phyloP scores from a whole-genome alignment of 208 protist species.

The Histomonas meleagridis region DNA sequence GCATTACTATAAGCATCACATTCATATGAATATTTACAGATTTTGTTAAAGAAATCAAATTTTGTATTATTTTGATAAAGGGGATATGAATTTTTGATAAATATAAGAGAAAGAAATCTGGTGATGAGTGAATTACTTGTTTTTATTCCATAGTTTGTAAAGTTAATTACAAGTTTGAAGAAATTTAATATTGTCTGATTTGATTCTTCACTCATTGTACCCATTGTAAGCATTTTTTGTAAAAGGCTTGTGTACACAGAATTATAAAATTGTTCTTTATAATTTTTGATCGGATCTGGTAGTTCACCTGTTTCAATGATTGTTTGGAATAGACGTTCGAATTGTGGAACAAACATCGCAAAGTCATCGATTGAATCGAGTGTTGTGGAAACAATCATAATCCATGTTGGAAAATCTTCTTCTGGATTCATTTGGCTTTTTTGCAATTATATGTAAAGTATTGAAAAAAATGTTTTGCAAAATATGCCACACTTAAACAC shows the following conservation, averaged over 20 bases:
- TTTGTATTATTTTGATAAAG: not conserved
- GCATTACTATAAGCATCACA: not conserved
- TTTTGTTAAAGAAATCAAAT: not conserved
- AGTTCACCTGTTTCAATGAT: not conserved
- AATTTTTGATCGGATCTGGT: not conserved
- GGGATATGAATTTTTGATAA: not conserved
- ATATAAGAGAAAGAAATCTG: not conserved
- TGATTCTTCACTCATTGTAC: not conserved
- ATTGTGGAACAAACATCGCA: not conserved
- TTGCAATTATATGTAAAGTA: not conserved
- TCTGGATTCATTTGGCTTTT: not conserved
- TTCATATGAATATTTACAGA: not conserved
- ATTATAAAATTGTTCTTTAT: not conserved
- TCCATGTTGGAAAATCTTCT: conserved; percentile 26
- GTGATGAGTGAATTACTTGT: not conserved
- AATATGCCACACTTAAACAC: too few species aligned
- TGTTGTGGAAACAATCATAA: not conserved
- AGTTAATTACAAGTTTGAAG: not conserved
- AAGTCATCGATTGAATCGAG: not conserved
- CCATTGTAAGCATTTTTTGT: not conserved
- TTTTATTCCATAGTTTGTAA: not conserved
- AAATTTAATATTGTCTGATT: not conserved
- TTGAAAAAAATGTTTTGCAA: too few species aligned
- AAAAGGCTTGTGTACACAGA: not conserved
- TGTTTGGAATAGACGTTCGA: not conserved